Evolutionary conservation across 768 basidiomycete species (phyloP).

Genomic region (Glaciozyma antarctica): DNA sequence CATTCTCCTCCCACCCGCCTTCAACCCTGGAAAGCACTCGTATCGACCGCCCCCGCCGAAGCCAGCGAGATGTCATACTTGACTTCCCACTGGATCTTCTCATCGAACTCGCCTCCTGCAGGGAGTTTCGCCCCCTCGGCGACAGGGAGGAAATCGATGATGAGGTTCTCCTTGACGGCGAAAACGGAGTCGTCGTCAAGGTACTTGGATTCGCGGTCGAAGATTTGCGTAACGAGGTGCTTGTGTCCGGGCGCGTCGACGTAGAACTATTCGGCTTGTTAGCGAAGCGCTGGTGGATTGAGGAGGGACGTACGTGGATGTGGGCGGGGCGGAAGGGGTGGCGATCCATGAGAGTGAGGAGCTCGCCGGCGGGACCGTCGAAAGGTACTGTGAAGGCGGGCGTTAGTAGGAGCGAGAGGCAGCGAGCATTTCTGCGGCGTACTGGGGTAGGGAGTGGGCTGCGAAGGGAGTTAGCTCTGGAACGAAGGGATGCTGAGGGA

Average conservation of each 20-base stretch:
- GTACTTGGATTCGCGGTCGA: slow-evolving; percentile 30
- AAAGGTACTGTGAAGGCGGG: slow-evolving; percentile 35
- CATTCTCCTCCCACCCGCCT: too few relatives aligned
- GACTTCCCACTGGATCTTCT: slow-evolving; percentile 23
- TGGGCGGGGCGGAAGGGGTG: slow-evolving; percentile 25
- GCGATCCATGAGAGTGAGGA: slow-evolving; percentile 34
- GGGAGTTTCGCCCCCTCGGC: slow-evolving; percentile 13
- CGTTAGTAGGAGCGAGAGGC: not conserved
- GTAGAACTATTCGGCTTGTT: slow-evolving; percentile 19
- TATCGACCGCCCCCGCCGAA: not conserved
- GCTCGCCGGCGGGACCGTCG: slow-evolving; percentile 31
- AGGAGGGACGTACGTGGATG: slow-evolving; percentile 4
- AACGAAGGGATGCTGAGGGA: too few relatives aligned
- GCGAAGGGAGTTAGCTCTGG: too few relatives aligned
- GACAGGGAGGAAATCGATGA: slow-evolving; percentile 29
- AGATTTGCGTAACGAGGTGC: slow-evolving; percentile 35
- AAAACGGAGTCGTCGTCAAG: slow-evolving; percentile 33
- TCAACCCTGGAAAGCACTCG: slow-evolving; percentile 6
- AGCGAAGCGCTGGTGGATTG: not conserved
- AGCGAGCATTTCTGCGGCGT: not conserved
- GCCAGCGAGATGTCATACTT: slow-evolving; percentile 26
- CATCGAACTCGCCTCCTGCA: slow-evolving; percentile 19
- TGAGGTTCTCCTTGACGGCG: slow-evolving; percentile 22
- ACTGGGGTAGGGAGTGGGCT: not conserved
- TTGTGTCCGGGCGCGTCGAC: slow-evolving; percentile 29